Percentiles rank a stretch among this genome's conserved stretches.
phyloP scores from a whole-genome alignment of 2,329 filamentous ascomycete genomes.

The Alternaria novae-zelandiae region DNA sequence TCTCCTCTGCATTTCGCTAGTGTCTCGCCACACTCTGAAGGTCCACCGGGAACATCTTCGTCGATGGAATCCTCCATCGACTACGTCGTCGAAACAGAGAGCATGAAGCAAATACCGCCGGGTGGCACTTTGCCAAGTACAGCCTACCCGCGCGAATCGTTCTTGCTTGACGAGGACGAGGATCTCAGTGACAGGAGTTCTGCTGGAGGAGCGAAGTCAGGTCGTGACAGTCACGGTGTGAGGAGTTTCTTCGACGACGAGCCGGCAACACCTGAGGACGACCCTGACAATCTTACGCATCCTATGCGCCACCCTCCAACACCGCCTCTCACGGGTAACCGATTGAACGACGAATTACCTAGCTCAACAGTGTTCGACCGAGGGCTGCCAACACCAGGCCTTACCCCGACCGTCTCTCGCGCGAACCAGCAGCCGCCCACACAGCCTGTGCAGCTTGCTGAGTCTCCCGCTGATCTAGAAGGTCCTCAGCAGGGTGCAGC shows the following conservation, averaged over 20 bases:
- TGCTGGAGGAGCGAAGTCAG: constrained; percentile 57
- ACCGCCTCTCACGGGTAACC: constrained; percentile 51
- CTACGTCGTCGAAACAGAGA: constrained; percentile 59
- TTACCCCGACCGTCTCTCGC: constrained; percentile 44
- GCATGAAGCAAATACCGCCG: constrained; percentile 55
- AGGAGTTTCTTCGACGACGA: constrained; percentile 60
- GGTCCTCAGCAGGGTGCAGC: constrained; percentile 21
- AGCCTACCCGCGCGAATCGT: constrained; percentile 49
- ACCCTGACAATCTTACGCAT: constrained; percentile 36
- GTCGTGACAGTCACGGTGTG: constrained; percentile 48
- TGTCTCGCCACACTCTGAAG: constrained; percentile 19
- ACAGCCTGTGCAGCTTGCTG: constrained; percentile 18
- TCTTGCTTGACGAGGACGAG: constrained; percentile 61
- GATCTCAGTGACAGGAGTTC: constrained; percentile 61
- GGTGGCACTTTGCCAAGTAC: constrained; percentile 51
- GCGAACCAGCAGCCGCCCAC: constrained; percentile 29
- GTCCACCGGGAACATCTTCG: constrained; percentile 17
- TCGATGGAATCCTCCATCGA: constrained; percentile 59
- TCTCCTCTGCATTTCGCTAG: constrained; percentile 38
- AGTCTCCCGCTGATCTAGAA: constrained; percentile 32
- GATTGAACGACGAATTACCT: constrained; percentile 29
- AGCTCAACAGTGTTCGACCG: constrained; percentile 42
- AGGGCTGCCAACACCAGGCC: constrained; percentile 47
- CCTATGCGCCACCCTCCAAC: constrained; percentile 51
- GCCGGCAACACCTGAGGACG: constrained; percentile 43